These are phyloP conservation scores for Mycocentrospora acerina DNA, from an alignment of 2,329 filamentous ascomycete genomes.

Conservation along the genomic window DNA sequence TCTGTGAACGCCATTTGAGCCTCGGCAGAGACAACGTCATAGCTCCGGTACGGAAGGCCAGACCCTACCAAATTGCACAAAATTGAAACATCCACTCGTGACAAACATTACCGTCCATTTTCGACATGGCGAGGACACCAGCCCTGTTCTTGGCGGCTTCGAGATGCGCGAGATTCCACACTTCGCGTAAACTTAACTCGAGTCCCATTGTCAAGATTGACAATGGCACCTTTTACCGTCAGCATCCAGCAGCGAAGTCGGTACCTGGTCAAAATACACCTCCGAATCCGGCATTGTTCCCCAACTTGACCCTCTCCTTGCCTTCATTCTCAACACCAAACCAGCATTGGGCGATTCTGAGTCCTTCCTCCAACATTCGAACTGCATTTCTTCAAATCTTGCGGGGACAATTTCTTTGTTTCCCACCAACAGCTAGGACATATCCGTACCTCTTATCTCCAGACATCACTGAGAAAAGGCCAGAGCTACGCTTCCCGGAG, in stretches of 20 bases:
- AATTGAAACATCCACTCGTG: slow-evolving; percentile 1
- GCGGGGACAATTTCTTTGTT: slow-evolving; percentile 71
- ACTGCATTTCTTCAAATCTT: slow-evolving; percentile 81
- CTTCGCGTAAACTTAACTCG: slow-evolving; percentile 17
- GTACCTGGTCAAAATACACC: slow-evolving; percentile 45
- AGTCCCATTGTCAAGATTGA: slow-evolving; percentile 34
- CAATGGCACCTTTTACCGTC: slow-evolving; percentile 80
- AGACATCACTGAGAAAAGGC: slow-evolving; percentile 55
- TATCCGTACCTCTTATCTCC: slow-evolving; percentile 75
- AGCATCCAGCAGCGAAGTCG: slow-evolving; percentile 57
- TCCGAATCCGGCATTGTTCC: slow-evolving; percentile 73
- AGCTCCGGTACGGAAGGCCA: slow-evolving; percentile 20
- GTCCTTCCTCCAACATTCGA: slow-evolving; percentile 74
- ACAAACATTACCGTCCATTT: slow-evolving; percentile 3
- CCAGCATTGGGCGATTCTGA: slow-evolving; percentile 82
- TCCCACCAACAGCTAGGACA: slow-evolving; percentile 72
- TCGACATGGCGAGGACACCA: slow-evolving; percentile 36
- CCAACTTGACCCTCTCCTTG: slow-evolving; percentile 68
- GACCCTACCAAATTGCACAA: slow-evolving; percentile 4
- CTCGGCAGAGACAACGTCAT: too few species aligned
- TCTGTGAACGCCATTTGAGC: slow-evolving; percentile 3
- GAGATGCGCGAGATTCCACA: slow-evolving; percentile 21
- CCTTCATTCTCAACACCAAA: slow-evolving; percentile 54
- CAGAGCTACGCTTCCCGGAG: slow-evolving; percentile 58
- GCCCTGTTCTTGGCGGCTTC: slow-evolving; percentile 31